These are phyloP conservation scores for Kluyveromyces starmeri DNA, from an alignment of 805 yeast genomes.

Conservation along the genomic window DNA sequence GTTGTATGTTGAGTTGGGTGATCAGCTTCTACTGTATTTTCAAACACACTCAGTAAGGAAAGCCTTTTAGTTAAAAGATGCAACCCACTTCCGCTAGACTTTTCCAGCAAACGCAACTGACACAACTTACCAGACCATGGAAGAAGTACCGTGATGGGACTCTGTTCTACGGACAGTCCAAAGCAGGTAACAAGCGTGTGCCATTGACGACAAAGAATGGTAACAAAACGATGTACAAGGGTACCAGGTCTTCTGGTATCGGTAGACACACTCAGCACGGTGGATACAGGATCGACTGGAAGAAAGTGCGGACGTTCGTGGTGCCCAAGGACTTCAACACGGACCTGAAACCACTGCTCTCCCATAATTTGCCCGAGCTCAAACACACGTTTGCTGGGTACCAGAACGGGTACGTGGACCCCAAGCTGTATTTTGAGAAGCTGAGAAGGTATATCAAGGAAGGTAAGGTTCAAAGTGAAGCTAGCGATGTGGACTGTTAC, in stretches of 20 bases:
- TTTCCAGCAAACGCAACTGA: conserved; percentile 38
- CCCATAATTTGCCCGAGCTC: conserved; percentile 62
- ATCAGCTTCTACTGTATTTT: too few relatives aligned
- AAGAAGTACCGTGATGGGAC: conserved; percentile 75
- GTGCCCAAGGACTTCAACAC: conserved; percentile 48
- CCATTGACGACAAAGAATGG: conserved; percentile 89
- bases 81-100: conserved; percentile 38
- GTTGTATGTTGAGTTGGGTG: too few relatives aligned
- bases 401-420: conserved; percentile 61
- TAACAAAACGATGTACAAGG: conserved; percentile 88
- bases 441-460: conserved; percentile 66
- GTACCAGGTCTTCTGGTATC: conserved; percentile 91
- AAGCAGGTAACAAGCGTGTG: conserved; percentile 74
- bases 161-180: conserved; percentile 70
- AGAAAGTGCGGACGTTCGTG: conserved; percentile 82
- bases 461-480: conserved; percentile 43
- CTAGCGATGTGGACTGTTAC: conserved; percentile 20
- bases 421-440: conserved; percentile 62
- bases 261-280: conserved; percentile 74
- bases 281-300: conserved; percentile 69
- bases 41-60: too few relatives aligned
- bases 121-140: conserved; percentile 77
- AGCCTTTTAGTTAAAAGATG: too few relatives aligned
- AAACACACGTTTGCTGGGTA: conserved; percentile 64
- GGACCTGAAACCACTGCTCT: conserved; percentile 65